Evolutionary conservation across 108 stramenopile genomes (phyloP).

Genomic region (Schizochytrium sp.): DNA sequence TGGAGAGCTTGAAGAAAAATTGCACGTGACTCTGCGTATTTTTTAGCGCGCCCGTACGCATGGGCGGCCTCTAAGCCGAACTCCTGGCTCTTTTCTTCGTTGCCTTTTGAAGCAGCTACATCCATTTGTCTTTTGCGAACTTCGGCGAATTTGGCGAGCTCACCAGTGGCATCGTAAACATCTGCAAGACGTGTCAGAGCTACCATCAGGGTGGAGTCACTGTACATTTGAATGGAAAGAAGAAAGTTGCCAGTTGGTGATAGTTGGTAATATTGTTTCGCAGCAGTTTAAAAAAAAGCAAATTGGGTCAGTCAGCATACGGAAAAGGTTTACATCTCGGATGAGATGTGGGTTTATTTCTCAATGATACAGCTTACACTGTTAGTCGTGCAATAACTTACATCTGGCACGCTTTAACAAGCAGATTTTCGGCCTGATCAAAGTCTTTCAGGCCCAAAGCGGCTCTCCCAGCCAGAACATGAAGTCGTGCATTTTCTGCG

Average conservation of each 20-base stretch:
- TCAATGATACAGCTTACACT: neutral
- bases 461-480: slow-evolving; percentile 11
- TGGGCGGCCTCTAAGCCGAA: slow-evolving; percentile 22
- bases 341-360: neutral
- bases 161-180: slow-evolving; percentile 42
- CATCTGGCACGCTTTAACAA: slow-evolving; percentile 28
- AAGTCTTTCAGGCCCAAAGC: slow-evolving; percentile 22
- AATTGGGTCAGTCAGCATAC: too few species aligned
- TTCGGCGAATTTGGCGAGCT: slow-evolving; percentile 40
- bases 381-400: neutral
- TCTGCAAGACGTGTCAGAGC: neutral
- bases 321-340: too few species aligned
- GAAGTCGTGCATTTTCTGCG: slow-evolving; percentile 10
- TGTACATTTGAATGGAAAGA: neutral
- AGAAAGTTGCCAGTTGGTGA: too few species aligned
- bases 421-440: slow-evolving; percentile 3
- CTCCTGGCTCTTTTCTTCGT: neutral
- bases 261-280: too few species aligned
- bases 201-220: slow-evolving; percentile 16
- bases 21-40: neutral
- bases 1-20: neutral
- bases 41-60: slow-evolving; percentile 31
- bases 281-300: too few species aligned
- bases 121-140: slow-evolving; percentile 8
- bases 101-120: slow-evolving; percentile 28